phyloP scores from a whole-genome alignment of 2,329 filamentous ascomycete species.

The Fusarium algeriense region DNA sequence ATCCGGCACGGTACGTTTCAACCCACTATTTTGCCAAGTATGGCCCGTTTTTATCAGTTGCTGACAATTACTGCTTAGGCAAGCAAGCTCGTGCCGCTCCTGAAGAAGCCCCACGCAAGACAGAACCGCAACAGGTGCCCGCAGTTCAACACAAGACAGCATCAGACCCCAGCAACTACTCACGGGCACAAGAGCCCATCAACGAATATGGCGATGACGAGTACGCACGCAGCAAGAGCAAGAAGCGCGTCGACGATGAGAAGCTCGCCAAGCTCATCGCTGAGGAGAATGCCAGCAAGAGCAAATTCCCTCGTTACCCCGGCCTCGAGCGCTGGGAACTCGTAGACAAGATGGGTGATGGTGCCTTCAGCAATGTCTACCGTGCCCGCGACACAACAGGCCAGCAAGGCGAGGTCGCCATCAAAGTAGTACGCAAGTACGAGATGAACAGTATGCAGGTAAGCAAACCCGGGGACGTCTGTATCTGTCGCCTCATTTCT shows the following conservation, averaged over 20 bases:
- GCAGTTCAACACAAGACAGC: constrained; percentile 64
- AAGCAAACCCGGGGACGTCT: constrained; percentile 61
- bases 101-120: constrained; percentile 65
- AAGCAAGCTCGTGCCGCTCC: constrained; percentile 83
- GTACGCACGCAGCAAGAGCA: constrained; percentile 54
- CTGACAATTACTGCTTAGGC: constrained; percentile 59
- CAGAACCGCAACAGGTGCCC: constrained; percentile 63
- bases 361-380: constrained; percentile 99
- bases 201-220: constrained; percentile 75
- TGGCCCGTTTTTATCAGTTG: constrained; percentile 2
- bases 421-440: constrained; percentile 98
- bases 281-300: constrained; percentile 88
- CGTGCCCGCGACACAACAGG: constrained; percentile 82
- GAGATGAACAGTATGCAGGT: constrained; percentile 99
- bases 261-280: constrained; percentile 88
- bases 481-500: constrained; percentile 42
- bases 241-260: constrained; percentile 65
- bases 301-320: constrained; percentile 78
- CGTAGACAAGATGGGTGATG: constrained; percentile 97
- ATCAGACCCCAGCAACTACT: constrained; percentile 58
- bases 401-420: constrained; percentile 84
- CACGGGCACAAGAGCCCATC: constrained; percentile 59
- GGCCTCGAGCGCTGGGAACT: constrained; percentile 76
- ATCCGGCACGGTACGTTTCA: constrained; percentile 82
- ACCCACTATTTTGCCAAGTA: background rate